Conservation (phyloP, 2,329 filamentous ascomycete genomes). For the Scolecobasidium constrictum region DNA sequence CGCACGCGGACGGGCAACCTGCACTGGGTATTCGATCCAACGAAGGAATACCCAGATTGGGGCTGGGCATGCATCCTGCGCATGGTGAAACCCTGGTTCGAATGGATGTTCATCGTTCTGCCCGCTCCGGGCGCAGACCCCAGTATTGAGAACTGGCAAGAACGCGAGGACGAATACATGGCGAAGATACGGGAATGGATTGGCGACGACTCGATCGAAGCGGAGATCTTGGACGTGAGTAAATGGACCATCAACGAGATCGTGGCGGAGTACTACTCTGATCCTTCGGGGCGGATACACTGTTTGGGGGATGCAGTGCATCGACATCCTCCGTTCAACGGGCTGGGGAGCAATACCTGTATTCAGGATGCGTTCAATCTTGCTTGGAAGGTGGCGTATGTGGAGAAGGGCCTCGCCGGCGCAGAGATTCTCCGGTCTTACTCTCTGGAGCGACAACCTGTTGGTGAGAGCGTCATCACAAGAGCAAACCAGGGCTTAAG, state of each 20-base stretch:
- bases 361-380: slow-evolving; percentile 32
- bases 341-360: slow-evolving; percentile 18
- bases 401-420: slow-evolving; percentile 18
- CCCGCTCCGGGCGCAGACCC: slow-evolving; percentile 29
- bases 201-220: slow-evolving; percentile 40
- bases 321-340: slow-evolving; percentile 22
- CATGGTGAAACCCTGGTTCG: slow-evolving; percentile 54
- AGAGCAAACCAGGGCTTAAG: slow-evolving; percentile 48
- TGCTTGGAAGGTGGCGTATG: slow-evolving; percentile 32
- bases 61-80: slow-evolving; percentile 40
- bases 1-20: slow-evolving; percentile 44
- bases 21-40: slow-evolving; percentile 49
- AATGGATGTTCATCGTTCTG: slow-evolving; percentile 45
- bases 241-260: slow-evolving; percentile 53
- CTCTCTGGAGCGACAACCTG: slow-evolving; percentile 24
- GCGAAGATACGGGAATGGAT: slow-evolving; percentile 39
- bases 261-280: slow-evolving; percentile 45
- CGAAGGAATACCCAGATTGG: slow-evolving; percentile 39
- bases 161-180: slow-evolving; percentile 36
- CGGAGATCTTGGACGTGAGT: slow-evolving; percentile 42
- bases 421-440: slow-evolving; percentile 19
- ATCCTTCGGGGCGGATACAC: slow-evolving; percentile 33
- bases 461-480: slow-evolving; percentile 35
- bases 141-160: slow-evolving; percentile 20
- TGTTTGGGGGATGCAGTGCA: slow-evolving; percentile 15